Conservation (phyloP, 2,329 filamentous ascomycete genomes). For the Fusarium miscanthi region DNA sequence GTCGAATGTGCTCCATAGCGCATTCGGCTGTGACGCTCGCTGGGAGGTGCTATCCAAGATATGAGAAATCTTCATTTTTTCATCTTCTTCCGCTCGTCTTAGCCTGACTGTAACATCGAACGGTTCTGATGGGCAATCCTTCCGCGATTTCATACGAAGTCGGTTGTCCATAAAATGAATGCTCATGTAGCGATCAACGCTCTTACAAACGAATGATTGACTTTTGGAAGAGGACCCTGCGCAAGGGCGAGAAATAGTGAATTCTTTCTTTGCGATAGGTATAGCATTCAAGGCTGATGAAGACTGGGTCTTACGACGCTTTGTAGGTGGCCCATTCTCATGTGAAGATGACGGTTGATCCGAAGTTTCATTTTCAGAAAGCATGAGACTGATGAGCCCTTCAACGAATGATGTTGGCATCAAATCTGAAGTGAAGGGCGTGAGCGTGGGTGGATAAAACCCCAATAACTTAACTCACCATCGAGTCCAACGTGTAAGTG, state of each 20-base stretch:
- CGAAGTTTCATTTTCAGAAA: constrained; percentile 8
- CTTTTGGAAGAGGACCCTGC: constrained; percentile 11
- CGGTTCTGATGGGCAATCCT: constrained; percentile 7
- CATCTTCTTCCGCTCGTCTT: constrained; percentile 37
- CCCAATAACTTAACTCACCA: constrained; percentile 37
- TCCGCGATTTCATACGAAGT: constrained; percentile 35
- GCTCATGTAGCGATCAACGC: constrained; percentile 38
- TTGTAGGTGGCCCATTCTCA: constrained; percentile 38
- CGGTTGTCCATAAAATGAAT: constrained; percentile 18
- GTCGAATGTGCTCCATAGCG: constrained; percentile 51
- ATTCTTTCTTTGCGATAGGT: constrained; percentile 40
- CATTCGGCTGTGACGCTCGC: constrained; percentile 42
- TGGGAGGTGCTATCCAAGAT: not conserved
- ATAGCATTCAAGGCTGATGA: constrained; percentile 34
- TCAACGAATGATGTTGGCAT: constrained; percentile 42
- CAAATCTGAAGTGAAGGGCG: constrained; percentile 30
- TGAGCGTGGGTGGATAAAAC: not conserved
- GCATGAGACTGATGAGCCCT: constrained; percentile 38
- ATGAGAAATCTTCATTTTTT: constrained; percentile 15
- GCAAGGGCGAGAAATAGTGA: constrained; percentile 46
- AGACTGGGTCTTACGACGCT: constrained; percentile 48
- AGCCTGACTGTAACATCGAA: constrained; percentile 37
- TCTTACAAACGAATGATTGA: constrained; percentile 17
- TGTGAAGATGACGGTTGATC: constrained; percentile 14
- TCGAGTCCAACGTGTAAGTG: constrained; percentile 37